Evolutionary conservation across 2,329 filamentous ascomycete genomes (phyloP), one percentile per base, ranked within the genome.

Genomic region (Acrodontium crateriforme): DNA sequence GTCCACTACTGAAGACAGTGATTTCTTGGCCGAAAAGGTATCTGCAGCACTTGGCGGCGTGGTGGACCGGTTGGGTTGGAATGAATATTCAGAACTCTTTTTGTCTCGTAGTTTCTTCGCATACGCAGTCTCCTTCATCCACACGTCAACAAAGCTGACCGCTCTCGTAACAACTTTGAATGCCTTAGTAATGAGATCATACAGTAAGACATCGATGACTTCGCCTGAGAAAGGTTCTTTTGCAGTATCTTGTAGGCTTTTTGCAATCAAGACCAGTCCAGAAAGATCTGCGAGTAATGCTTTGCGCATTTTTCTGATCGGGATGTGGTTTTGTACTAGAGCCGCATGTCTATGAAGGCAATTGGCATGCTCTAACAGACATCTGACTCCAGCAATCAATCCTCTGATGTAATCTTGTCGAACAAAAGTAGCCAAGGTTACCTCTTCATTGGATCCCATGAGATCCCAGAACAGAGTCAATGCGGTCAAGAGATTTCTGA

Each of bases 381-480:
- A 85, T 25, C 89, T 74, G 31, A 95, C 87, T 17, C 89, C 89
- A 6, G 84, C 85, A 46, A 95, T 91, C 49, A 94, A 77, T 14
- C 82, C 83, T 55, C 84, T 78, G 66, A 94, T 87, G 50, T 92
- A 89, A 49, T 94, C 85, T 51, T 93, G 83, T 52, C 85, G 85
- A 25, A 77, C 73, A 50, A 93, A 92, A 26, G 85, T 76, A 41
- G 78, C 70, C 29, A 74, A 66, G 45, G 84, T 80, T 29, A 75
- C 78, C 29, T 78, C 71, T 28, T 52, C 48, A 19, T 38, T 45
- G 13, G 74, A 74, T 17, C 79, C 80, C 42, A 93, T 68, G 28
- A 92, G 61, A 50, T 94, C 85, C 85, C 85, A 94, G 36, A 95
- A 84, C 49, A 89, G 81, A 9, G 89, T 73, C 35, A 94, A 63